Conservation (phyloP, 2,329 filamentous ascomycete genomes). For the Fusarium sp. region DNA sequence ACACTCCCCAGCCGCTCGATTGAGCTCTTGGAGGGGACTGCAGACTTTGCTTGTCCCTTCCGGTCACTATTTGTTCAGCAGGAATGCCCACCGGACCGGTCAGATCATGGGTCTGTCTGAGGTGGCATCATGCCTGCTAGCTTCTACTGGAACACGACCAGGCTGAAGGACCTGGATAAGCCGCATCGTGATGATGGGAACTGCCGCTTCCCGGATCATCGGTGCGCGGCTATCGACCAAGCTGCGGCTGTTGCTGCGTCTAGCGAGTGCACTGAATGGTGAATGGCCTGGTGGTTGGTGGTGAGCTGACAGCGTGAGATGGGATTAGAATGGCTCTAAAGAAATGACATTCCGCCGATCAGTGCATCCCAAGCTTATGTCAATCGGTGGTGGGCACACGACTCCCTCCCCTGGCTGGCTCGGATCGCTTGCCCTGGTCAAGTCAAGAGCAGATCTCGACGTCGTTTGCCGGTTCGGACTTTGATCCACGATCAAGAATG, state of each 20-base stretch:
- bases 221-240: constrained; percentile 17
- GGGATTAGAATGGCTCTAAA: not conserved
- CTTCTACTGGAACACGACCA: not conserved
- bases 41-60: constrained; percentile 1
- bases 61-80: constrained; percentile 1
- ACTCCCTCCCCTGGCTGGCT: not conserved
- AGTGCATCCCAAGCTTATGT: not conserved
- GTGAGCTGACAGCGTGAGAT: constrained; percentile 3
- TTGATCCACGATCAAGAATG: constrained; percentile 11
- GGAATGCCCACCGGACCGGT: constrained; percentile 5
- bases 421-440: not conserved
- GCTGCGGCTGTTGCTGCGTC: constrained; percentile 6
- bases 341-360: not conserved
- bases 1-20: not conserved
- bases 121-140: not conserved
- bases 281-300: constrained; percentile 10
- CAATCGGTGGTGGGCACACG: not conserved
- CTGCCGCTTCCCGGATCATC: constrained; percentile 9
- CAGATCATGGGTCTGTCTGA: not conserved
- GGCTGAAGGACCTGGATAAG: not conserved
- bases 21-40: not conserved
- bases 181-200: constrained; percentile 3
- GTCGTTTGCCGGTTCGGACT: not conserved
- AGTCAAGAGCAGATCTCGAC: constrained; percentile 13
- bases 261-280: constrained; percentile 5